Conservation (phyloP, 2,329 filamentous ascomycete genomes). For the Epichloe baconii region DNA sequence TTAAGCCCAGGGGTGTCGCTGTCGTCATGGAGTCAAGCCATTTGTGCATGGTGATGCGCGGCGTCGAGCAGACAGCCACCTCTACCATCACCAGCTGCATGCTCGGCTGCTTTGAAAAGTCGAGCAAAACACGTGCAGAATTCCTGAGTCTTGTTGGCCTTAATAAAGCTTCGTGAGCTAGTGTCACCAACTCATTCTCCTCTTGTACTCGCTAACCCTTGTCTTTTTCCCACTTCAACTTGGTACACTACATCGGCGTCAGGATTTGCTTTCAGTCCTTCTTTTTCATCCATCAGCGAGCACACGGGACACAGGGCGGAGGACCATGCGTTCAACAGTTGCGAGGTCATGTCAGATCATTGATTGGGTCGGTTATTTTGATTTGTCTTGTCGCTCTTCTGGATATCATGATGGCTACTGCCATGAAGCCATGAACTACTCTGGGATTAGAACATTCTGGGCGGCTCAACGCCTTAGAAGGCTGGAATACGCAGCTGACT, state of each 20-base stretch:
- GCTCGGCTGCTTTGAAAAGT: conserved; percentile 86
- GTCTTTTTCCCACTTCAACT: conserved; percentile 1
- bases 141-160: conserved; percentile 71
- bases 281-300: too few species aligned
- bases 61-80: conserved; percentile 82
- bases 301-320: background rate
- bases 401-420: conserved; percentile 8
- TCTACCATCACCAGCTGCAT: conserved; percentile 94
- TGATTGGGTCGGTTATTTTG: background rate
- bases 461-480: conserved; percentile 14
- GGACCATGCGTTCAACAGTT: conserved; percentile 19
- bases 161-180: conserved; percentile 23
- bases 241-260: background rate
- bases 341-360: background rate
- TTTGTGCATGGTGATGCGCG: conserved; percentile 97
- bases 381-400: background rate
- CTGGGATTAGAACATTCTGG: conserved; percentile 10
- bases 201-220: background rate
- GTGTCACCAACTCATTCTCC: background rate
- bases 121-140: conserved; percentile 89
- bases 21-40: conserved; percentile 97
- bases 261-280: background rate
- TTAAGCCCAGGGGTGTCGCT: conserved; percentile 87
- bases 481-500: background rate
- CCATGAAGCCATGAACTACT: background rate